phyloP scores from a whole-genome alignment of 169 alveolate species.

The Cryptosporidium tyzzeri region DNA sequence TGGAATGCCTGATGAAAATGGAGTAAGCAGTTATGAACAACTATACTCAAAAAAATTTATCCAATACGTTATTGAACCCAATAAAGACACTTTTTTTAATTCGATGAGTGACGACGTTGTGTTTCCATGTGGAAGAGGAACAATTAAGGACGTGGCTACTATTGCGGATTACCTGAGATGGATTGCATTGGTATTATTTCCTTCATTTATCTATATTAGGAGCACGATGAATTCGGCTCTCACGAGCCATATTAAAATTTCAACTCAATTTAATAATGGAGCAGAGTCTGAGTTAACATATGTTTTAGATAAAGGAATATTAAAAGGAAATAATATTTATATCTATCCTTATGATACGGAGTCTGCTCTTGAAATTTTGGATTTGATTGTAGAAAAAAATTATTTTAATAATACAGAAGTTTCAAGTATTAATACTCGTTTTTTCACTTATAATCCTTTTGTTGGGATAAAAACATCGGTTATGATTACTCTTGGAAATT shows the following conservation, averaged over 20 bases:
- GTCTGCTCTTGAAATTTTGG: conserved; percentile 20
- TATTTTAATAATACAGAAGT: conserved; percentile 36
- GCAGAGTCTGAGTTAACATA: conserved; percentile 1
- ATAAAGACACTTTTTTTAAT: conserved; percentile 1
- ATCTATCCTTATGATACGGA: conserved; percentile 58
- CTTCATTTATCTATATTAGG: conserved; percentile 21
- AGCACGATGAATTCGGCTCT: conserved; percentile 16
- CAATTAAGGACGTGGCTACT: conserved; percentile 38
- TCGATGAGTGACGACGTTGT: neutral
- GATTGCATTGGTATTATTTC: conserved; percentile 61
- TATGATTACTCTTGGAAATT: neutral
- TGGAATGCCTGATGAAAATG: conserved; percentile 47
- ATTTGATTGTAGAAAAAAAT: neutral
- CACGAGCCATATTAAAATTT: conserved; percentile 11
- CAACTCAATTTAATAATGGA: conserved; percentile 12
- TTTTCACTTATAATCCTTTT: conserved; percentile 49
- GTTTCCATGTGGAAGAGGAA: conserved; percentile 66
- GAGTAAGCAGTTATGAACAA: conserved; percentile 16
- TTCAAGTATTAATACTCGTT: conserved; percentile 19
- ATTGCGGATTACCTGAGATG: conserved; percentile 64
- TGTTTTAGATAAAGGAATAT: neutral
- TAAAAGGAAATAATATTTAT: conserved; percentile 30
- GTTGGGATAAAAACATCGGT: conserved; percentile 49
- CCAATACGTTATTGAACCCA: neutral
- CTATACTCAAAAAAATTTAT: conserved; percentile 17